Percentiles rank a stretch among this genome's conserved stretches.
phyloP scores from a whole-genome alignment of 495 filamentous ascomycete genomes.

The Neurospora sp. region DNA sequence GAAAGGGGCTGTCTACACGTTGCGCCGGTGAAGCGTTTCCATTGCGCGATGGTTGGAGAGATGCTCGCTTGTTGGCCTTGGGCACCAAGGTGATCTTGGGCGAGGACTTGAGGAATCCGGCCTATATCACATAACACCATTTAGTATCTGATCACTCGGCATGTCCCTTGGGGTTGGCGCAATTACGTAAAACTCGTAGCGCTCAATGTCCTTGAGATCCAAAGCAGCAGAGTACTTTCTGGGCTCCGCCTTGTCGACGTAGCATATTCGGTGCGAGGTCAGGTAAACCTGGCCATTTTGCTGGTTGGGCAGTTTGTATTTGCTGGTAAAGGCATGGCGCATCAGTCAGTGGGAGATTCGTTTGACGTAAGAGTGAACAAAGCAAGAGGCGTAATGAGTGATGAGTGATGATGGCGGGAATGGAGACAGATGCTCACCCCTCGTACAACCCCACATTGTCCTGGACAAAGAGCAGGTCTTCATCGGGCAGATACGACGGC shows the following conservation, averaged over 20 bases:
- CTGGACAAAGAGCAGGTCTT: slow-evolving; percentile 86
- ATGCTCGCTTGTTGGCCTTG: slow-evolving; percentile 54
- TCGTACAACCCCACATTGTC: slow-evolving; percentile 96
- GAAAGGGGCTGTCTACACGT: slow-evolving; percentile 37
- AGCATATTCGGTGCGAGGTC: slow-evolving; percentile 89
- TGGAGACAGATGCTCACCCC: slow-evolving; percentile 51
- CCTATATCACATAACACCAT: slow-evolving; percentile 35
- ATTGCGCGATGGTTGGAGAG: slow-evolving; percentile 33
- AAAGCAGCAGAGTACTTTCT: slow-evolving; percentile 76
- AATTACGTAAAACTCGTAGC: slow-evolving; percentile 78
- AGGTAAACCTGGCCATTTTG: slow-evolving; percentile 95
- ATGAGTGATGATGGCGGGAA: not conserved
- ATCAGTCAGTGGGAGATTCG: slow-evolving; percentile 6
- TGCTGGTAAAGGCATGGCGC: slow-evolving; percentile 41
- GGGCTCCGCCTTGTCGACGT: slow-evolving; percentile 83
- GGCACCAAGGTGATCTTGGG: slow-evolving; percentile 83
- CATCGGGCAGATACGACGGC: slow-evolving; percentile 82
- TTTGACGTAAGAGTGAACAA: not conserved
- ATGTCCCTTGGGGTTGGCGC: not conserved
- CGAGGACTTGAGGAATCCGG: slow-evolving; percentile 90
- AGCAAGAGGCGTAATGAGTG: not conserved
- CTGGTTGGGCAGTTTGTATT: slow-evolving; percentile 87
- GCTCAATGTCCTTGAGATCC: slow-evolving; percentile 83
- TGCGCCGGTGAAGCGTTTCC: slow-evolving; percentile 39
- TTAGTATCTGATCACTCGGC: not conserved